phyloP scores from a whole-genome alignment of 371 early-diverging fungal genomes.

The Choanephora cucurbitarum region DNA sequence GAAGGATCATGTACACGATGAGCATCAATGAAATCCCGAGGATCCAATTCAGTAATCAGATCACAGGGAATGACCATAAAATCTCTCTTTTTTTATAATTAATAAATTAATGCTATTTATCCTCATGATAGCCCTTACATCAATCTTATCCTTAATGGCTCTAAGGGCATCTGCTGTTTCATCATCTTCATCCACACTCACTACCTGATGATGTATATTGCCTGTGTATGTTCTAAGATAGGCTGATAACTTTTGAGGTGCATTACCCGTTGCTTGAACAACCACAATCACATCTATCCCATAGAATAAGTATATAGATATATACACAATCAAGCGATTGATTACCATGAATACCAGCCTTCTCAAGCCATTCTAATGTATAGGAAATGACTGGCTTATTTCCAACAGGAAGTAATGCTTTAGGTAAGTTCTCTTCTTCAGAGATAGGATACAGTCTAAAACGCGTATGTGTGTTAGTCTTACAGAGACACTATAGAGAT shows the following conservation, averaged over 20 bases:
- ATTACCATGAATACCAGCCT: conserved; percentile 84
- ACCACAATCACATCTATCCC: conserved; percentile 80
- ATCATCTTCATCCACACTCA: conserved; percentile 71
- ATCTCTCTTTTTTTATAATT: conserved; percentile 54
- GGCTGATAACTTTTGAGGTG: conserved; percentile 57
- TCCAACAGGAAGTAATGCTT: conserved; percentile 90
- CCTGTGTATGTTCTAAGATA: conserved; percentile 81
- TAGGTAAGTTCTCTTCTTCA: conserved; percentile 81
- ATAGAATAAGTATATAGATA: background rate
- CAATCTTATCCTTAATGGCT: conserved; percentile 75
- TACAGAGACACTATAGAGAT: too few species aligned
- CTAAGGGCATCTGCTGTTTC: conserved; percentile 89
- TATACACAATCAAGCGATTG: too few species aligned
- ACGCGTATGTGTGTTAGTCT: too few species aligned
- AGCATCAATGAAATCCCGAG: conserved; percentile 79
- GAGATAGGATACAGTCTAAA: conserved; percentile 78
- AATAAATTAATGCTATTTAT: too few species aligned
- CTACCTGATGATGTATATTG: conserved; percentile 55
- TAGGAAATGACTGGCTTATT: conserved; percentile 93
- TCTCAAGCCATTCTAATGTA: conserved; percentile 90
- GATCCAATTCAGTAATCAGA: conserved; percentile 79
- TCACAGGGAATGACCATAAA: conserved; percentile 92
- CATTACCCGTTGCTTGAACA: conserved; percentile 48
- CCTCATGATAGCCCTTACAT: conserved; percentile 56
- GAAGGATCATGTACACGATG: conserved; percentile 80